A percentile compares a stretch with the other conserved stretches of the same genome.
These are phyloP conservation scores for Vigna radiata DNA, from an alignment of 306 rosid species.

Conservation along the genomic window DNA sequence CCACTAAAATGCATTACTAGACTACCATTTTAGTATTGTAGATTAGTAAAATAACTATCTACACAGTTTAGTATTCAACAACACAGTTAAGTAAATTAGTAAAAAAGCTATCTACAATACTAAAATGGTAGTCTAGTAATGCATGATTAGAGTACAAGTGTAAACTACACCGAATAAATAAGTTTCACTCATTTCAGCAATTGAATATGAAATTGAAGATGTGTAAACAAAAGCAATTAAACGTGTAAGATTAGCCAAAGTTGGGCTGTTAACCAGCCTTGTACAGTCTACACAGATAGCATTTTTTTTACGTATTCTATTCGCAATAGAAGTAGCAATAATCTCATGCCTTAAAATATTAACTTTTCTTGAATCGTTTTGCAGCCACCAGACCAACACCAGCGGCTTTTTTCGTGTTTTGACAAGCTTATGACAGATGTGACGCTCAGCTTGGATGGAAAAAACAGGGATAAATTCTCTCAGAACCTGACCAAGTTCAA, in stretches of 20 bases:
- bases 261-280: neutral
- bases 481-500: constrained; percentile 54
- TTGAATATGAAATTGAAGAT: neutral
- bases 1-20: too few relatives aligned
- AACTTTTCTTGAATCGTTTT: constrained; percentile 24
- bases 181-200: too few relatives aligned
- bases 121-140: too few relatives aligned
- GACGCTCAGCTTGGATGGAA: constrained; percentile 49
- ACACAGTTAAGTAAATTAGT: too few relatives aligned
- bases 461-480: constrained; percentile 54
- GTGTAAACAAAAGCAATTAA: neutral
- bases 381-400: constrained; percentile 54
- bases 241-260: too few relatives aligned
- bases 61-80: too few relatives aligned
- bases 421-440: constrained; percentile 57
- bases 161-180: too few relatives aligned
- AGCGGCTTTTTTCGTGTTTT: constrained; percentile 53
- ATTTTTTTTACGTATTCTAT: neutral
- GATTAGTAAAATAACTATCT: too few relatives aligned
- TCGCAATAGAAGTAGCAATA: constrained; percentile 6
- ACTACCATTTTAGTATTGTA: too few relatives aligned
- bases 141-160: too few relatives aligned
- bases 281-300: neutral
- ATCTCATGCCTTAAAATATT: constrained; percentile 22
- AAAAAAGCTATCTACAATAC: too few relatives aligned